Evolutionary conservation across 495 filamentous ascomycete species (phyloP), one percentile per base, ranked within the genome.

Genomic region (Penicillium fimorum): DNA sequence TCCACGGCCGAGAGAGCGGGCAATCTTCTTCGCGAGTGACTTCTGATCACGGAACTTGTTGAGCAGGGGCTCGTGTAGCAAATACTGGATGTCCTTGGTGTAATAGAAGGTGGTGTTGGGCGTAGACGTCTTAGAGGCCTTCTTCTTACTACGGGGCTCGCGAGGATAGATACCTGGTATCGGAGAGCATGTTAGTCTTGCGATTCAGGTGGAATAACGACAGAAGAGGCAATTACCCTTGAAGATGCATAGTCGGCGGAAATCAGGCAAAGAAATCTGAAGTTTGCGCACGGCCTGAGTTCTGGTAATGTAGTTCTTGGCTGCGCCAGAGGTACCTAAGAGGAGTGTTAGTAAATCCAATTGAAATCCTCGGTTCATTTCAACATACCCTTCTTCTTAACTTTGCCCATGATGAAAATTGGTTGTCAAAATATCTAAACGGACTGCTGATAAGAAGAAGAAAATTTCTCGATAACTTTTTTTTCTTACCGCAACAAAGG

Each of bases 251-350:
- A 98, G 82, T 69, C 95, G 87, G 73, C 94, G 87, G 76, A 98
- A 98, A 75, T 98, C 95, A 38, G 91, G 91, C 50, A 98, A 82
- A 60, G 91, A 95, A 70, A 97, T 89, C 75, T 98, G 94, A 58
- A 98, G 87, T 79, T 97, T 97, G 63, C 92, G 89, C 59, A 97
- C 91, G 15, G 95, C 94, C 73, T 96, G 91, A 3, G 92, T 96
- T 72, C 94, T 84, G 45, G 93, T 97, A 60, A 97, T 93, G 80
- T 92, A 98, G 82, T 97, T 97, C 78, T 93, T 97, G 79, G 94
- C 92, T 75, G 88, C 84, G 76, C 94, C 94, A 68, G 91, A 83
- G 66, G 87, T 88, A 65, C 94, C 87, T 90, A 53, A 22, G 29
- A 32, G 6, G 15, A 58, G 20, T 50, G 40, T 72, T 52, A 73